Evolutionary conservation across 768 basidiomycete species (phyloP).

Genomic region (Suillus luteus): DNA sequence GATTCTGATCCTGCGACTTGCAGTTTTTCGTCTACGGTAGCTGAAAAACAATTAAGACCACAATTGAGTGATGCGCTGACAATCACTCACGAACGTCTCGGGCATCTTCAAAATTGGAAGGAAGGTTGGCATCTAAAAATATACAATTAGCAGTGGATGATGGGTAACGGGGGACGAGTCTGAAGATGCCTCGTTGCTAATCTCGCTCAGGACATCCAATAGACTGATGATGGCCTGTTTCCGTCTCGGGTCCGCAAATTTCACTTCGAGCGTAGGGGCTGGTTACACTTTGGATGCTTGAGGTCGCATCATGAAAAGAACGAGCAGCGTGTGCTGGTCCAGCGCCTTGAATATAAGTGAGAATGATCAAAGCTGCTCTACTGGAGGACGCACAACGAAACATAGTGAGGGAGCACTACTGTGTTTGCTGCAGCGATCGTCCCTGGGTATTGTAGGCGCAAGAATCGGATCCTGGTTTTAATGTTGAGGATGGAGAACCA

Average conservation of each 20-base stretch:
- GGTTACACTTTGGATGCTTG: slow-evolving; percentile 26
- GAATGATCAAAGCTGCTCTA: slow-evolving; percentile 26
- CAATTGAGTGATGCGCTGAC: slow-evolving; percentile 9
- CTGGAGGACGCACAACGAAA: slow-evolving; percentile 29
- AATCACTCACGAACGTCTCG: slow-evolving; percentile 43
- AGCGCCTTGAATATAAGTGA: neutral
- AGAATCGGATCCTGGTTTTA: neutral
- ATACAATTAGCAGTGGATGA: slow-evolving; percentile 10
- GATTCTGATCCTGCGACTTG: no score
- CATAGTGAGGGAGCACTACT: slow-evolving; percentile 19
- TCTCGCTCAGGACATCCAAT: slow-evolving; percentile 47
- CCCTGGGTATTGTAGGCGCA: neutral
- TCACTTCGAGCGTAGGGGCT: slow-evolving; percentile 33
- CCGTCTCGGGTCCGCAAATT: slow-evolving; percentile 32
- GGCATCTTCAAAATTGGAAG: slow-evolving; percentile 40
- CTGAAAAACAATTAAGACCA: no score
- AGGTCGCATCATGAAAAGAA: slow-evolving; percentile 26
- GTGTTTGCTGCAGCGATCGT: neutral
- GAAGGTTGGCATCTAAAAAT: slow-evolving; percentile 29
- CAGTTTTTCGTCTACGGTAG: no score
- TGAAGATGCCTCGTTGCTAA: slow-evolving; percentile 41
- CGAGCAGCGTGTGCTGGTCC: slow-evolving; percentile 20
- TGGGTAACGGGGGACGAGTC: slow-evolving; percentile 13
- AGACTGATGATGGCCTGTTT: slow-evolving; percentile 49
- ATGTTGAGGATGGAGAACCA: neutral